Evolutionary conservation across 768 basidiomycete genomes (phyloP).

Genomic region (Porphyrellus cyaneotinctus): DNA sequence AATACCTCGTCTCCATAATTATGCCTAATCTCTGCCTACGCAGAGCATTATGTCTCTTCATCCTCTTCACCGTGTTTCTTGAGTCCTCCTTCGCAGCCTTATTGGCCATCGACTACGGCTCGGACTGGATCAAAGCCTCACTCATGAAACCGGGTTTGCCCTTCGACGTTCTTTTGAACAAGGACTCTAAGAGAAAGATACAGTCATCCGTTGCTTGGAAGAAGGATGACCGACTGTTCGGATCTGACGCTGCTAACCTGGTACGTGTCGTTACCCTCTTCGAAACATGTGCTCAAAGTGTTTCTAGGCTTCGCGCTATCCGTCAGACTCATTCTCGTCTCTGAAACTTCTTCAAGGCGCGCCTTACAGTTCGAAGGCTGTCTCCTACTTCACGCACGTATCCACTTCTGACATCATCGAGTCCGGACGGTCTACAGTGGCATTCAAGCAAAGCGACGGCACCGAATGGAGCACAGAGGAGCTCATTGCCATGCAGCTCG

Average conservation of each 20-base stretch:
- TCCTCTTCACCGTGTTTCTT: conserved; percentile 21
- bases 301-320: conserved; percentile 84
- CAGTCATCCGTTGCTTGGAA: conserved; percentile 90
- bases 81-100: conserved; percentile 61
- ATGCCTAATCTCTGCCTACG: conserved; percentile 25
- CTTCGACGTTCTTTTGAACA: conserved; percentile 94
- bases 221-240: conserved; percentile 84
- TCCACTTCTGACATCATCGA: conserved; percentile 49
- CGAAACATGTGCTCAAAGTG: not conserved
- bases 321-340: conserved; percentile 79
- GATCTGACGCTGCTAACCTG: conserved; percentile 81
- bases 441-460: conserved; percentile 56
- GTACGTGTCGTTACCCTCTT: conserved; percentile 45
- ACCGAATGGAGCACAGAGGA: conserved; percentile 83
- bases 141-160: conserved; percentile 91
- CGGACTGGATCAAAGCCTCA: conserved; percentile 96
- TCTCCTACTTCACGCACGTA: conserved; percentile 56
- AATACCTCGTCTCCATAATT: conserved; percentile 10
- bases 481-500: conserved; percentile 89
- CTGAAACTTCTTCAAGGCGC: conserved; percentile 81
- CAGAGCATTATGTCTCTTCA: conserved; percentile 25
- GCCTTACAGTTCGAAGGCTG: conserved; percentile 54
- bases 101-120: conserved; percentile 96
- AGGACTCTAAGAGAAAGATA: conserved; percentile 96
- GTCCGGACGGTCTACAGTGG: conserved; percentile 57